Conservation (phyloP, 306 rosid genomes). For the Trifolium repens region DNA sequence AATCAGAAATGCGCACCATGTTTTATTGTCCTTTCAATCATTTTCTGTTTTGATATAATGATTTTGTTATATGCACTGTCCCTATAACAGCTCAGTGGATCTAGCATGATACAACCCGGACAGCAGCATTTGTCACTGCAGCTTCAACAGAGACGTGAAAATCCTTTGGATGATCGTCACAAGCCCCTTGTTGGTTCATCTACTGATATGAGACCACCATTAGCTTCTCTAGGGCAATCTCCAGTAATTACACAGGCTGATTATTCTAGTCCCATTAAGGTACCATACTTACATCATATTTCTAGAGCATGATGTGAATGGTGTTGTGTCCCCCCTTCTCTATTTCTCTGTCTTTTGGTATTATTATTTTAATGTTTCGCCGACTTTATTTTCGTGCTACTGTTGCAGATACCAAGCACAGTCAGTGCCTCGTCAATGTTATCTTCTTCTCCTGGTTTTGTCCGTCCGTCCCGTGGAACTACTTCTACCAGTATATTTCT, state of each 20-base stretch:
- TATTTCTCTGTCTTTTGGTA: not conserved
- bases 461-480: conserved; percentile 74
- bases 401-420: conserved; percentile 64
- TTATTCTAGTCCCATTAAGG: conserved; percentile 66
- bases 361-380: conserved; percentile 15
- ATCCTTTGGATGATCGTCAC: conserved; percentile 68
- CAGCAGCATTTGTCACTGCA: conserved; percentile 66
- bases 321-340: not conserved
- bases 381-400: conserved; percentile 29
- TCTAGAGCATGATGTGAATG: conserved; percentile 17
- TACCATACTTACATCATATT: conserved; percentile 34
- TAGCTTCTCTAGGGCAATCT: conserved; percentile 70
- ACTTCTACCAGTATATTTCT: conserved; percentile 72
- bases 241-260: conserved; percentile 56
- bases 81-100: conserved; percentile 65
- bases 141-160: conserved; percentile 85
- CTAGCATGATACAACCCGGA: conserved; percentile 63
- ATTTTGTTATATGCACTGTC: conserved; percentile 31
- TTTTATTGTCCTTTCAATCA: conserved; percentile 9
- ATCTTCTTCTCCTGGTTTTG: conserved; percentile 74
- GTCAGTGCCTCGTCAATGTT: conserved; percentile 56
- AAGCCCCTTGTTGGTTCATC: conserved; percentile 58
- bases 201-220: conserved; percentile 61
- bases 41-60: conserved; percentile 19
- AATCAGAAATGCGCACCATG: not conserved